phyloP scores from a whole-genome alignment of 768 basidiomycete species.

The Pleurotus tuber-regium region DNA sequence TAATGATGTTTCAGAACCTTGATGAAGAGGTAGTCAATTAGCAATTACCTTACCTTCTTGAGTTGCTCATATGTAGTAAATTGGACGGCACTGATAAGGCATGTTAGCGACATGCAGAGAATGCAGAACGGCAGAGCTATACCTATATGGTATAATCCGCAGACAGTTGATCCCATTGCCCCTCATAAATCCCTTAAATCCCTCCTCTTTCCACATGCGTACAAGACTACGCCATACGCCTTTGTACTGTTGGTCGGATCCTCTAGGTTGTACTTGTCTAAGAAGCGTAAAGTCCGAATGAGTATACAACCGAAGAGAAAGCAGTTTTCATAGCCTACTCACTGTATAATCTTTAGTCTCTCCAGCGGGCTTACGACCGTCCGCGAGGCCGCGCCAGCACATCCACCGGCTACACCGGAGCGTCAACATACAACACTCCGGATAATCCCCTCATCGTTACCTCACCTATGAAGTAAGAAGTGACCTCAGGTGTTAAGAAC shows the following conservation, averaged over 20 bases:
- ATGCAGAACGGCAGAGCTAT: slow-evolving; percentile 23
- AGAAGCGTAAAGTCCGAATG: slow-evolving; percentile 5
- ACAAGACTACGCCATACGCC: slow-evolving; percentile 83
- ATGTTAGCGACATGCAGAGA: slow-evolving; percentile 4
- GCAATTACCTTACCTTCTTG: slow-evolving; percentile 69
- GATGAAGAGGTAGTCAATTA: neutral
- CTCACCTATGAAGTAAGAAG: slow-evolving; percentile 44
- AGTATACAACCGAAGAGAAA: slow-evolving; percentile 10
- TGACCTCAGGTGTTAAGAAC: slow-evolving; percentile 35
- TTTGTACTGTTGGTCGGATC: slow-evolving; percentile 64
- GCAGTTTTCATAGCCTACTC: slow-evolving; percentile 28
- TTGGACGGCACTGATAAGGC: slow-evolving; percentile 65
- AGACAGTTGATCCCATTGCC: slow-evolving; percentile 91
- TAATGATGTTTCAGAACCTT: slow-evolving; percentile 22
- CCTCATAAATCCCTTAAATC: slow-evolving; percentile 89
- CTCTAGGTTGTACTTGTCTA: slow-evolving; percentile 87
- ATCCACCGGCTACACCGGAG: slow-evolving; percentile 44
- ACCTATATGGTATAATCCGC: slow-evolving; percentile 89
- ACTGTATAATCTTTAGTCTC: slow-evolving; percentile 96
- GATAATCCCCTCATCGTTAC: neutral
- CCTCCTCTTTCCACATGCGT: slow-evolving; percentile 94
- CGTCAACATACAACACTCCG: slow-evolving; percentile 11
- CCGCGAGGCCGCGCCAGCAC: slow-evolving; percentile 68
- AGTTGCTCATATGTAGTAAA: slow-evolving; percentile 89
- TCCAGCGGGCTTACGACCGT: slow-evolving; percentile 94